Conservation (phyloP, 2,329 filamentous ascomycete species). For the Trichoderma aggressivum region DNA sequence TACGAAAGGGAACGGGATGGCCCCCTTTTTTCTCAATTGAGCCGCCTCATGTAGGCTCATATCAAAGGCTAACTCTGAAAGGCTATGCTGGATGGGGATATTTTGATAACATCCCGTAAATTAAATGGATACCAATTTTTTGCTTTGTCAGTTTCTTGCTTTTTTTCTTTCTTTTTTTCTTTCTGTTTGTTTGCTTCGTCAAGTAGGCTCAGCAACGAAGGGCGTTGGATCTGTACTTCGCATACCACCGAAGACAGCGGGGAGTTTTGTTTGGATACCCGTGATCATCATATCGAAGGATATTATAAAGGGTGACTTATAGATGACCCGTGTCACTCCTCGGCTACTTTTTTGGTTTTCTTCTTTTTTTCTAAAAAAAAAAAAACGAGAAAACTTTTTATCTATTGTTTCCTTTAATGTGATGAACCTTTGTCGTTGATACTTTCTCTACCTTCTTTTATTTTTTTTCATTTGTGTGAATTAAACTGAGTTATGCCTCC, state of each 20-base stretch:
- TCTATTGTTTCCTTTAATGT: neutral
- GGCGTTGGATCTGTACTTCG: slow-evolving; percentile 14
- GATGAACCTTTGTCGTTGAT: neutral
- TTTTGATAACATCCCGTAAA: slow-evolving; percentile 17
- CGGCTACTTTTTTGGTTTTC: slow-evolving; percentile 2
- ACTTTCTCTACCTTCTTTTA: neutral
- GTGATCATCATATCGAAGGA: slow-evolving; percentile 14
- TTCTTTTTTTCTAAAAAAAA: neutral
- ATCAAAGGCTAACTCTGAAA: slow-evolving; percentile 2
- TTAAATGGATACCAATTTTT: slow-evolving; percentile 20
- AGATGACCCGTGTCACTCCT: slow-evolving; percentile 14
- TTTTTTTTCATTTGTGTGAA: slow-evolving; percentile 2
- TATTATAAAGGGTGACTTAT: slow-evolving; percentile 14
- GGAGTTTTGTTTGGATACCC: slow-evolving; percentile 21
- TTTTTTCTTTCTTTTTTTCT: slow-evolving; percentile 4
- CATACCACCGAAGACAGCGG: slow-evolving; percentile 1
- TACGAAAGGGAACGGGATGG: slow-evolving; percentile 22
- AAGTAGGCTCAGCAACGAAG: slow-evolving; percentile 18
- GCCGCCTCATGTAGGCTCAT: slow-evolving; percentile 16
- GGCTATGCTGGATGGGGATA: slow-evolving; percentile 11
- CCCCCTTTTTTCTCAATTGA: slow-evolving; percentile 10
- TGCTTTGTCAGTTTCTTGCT: slow-evolving; percentile 9
- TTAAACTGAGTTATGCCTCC: slow-evolving; percentile 8
- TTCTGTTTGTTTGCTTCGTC: slow-evolving; percentile 1
- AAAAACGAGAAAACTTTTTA: neutral